Evolutionary conservation across 2,329 filamentous ascomycete species (phyloP), one percentile per base, ranked within the genome.

Genomic region (Aspergillus piperis): DNA sequence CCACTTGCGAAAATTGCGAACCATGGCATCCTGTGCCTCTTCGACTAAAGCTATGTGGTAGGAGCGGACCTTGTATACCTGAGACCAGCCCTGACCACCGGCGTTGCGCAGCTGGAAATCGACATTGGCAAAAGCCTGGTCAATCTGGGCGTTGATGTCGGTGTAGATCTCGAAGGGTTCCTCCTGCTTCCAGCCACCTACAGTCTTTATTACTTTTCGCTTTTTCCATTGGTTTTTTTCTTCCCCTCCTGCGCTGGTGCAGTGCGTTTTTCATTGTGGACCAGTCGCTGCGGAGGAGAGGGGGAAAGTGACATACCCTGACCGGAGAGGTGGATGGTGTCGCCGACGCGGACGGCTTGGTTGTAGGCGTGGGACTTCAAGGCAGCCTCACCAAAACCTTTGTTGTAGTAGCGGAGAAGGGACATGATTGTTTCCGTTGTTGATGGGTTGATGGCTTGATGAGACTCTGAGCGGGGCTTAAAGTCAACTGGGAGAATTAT

Each of bases 121-220:
- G 8, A 87, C 81, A 58, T 88, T 88, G 4, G 69, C 71, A 65
- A 88, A 88, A 0, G 84, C 83, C 57, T 80, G 76, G 53, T 82
- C 81, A 50, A 84, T 81, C 57, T 84, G 75, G 0, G 72, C 75
- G 49, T 78, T 76, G 41, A 82, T 72, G 11, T 81, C 77, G 2
- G 64, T 66, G 56, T 67, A 59, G 48, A 73, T 60, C 3, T 55
- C 54, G 8, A 62, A 65, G 1, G 66, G 36, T 39, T 39, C 68
- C 13, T 59, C 36, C 1, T 68, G 70, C 21, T 75, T 57, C 71
- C 73, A 77, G 60, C 76, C 67, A 69, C 75, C 70, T 80, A n/a
- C 23, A 21, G 21, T 4, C 15, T 56, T 57, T 38, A 56, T 3
- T 39, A 39, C 36, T 39, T 39, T 39, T 11, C 11, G 36, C 10